Evolutionary conservation across 1,284 basidiomycete genomes (phyloP).

Genomic region (Grifola frondosa): DNA sequence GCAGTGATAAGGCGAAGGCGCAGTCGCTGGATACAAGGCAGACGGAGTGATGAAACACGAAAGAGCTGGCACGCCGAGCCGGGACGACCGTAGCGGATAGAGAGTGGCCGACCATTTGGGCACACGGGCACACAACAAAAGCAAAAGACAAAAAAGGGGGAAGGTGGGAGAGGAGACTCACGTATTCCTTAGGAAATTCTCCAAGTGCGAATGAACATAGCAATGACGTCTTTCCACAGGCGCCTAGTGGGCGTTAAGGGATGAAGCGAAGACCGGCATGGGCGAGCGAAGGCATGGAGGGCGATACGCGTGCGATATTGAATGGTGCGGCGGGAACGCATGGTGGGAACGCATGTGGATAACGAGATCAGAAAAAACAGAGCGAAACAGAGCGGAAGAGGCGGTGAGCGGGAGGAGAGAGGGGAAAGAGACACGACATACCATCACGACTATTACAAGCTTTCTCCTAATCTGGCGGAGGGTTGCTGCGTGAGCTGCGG

Average conservation of each 20-base stretch:
- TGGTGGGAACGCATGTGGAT: neutral
- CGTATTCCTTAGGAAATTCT: constrained; percentile 97
- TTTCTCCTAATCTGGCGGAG: constrained; percentile 90
- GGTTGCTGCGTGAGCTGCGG: no score
- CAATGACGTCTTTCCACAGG: constrained; percentile 83
- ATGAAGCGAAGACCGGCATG: neutral
- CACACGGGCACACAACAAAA: neutral
- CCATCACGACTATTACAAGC: constrained; percentile 91
- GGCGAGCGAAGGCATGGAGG: neutral
- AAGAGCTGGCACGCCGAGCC: neutral
- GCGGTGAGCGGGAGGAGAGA: constrained; percentile 15
- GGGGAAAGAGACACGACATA: constrained; percentile 63
- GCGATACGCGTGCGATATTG: neutral
- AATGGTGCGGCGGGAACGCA: neutral
- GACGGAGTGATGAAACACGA: constrained; percentile 7
- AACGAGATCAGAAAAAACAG: constrained; percentile 7
- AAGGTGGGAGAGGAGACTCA: constrained; percentile 49
- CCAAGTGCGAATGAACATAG: constrained; percentile 92
- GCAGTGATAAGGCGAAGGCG: constrained; percentile 11
- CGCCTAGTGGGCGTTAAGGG: constrained; percentile 51
- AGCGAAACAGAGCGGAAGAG: constrained; percentile 15
- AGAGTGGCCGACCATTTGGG: no score
- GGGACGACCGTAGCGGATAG: neutral
- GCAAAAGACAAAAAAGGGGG: constrained; percentile 11
- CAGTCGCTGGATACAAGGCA: constrained; percentile 4